Evolutionary conservation across 179 eudicot species (phyloP).

Genomic region (Patellifolia procumbens): DNA sequence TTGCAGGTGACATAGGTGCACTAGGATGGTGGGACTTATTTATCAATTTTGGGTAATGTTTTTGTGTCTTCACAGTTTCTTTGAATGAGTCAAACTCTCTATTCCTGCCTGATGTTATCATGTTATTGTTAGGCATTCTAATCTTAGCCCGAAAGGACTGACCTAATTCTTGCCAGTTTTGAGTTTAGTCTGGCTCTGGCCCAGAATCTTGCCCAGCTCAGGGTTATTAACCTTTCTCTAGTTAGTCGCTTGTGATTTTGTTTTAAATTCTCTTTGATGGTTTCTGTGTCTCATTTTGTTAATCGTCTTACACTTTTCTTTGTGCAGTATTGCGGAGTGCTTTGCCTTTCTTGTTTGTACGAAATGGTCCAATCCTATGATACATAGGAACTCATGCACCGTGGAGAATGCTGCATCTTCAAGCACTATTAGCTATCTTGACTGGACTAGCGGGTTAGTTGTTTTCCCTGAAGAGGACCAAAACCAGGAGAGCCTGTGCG

Average conservation of each 20-base stretch:
- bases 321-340: conserved; percentile 85
- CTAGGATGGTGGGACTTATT: conserved; percentile 98
- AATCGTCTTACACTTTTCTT: conserved; percentile 5
- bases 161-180: background rate
- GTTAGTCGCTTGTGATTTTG: background rate
- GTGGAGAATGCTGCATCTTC: conserved; percentile 69
- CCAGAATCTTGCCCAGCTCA: background rate
- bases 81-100: background rate
- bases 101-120: background rate
- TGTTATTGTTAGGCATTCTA: background rate
- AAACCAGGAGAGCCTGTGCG: conserved; percentile 55
- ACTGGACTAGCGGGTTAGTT: conserved; percentile 76
- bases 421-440: conserved; percentile 56
- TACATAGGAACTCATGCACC: conserved; percentile 54
- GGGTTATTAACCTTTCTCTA: background rate
- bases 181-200: background rate
- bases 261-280: background rate
- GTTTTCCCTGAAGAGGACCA: conserved; percentile 57
- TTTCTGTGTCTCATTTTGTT: background rate
- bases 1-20: conserved; percentile 78
- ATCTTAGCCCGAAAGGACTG: background rate
- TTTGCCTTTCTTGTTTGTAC: conserved; percentile 98
- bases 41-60: conserved; percentile 77
- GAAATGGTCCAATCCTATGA: conserved; percentile 91
- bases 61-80: background rate